These are phyloP conservation scores for Colletotrichum abscissum DNA, from an alignment of 2,329 filamentous ascomycete species.

Conservation along the genomic window DNA sequence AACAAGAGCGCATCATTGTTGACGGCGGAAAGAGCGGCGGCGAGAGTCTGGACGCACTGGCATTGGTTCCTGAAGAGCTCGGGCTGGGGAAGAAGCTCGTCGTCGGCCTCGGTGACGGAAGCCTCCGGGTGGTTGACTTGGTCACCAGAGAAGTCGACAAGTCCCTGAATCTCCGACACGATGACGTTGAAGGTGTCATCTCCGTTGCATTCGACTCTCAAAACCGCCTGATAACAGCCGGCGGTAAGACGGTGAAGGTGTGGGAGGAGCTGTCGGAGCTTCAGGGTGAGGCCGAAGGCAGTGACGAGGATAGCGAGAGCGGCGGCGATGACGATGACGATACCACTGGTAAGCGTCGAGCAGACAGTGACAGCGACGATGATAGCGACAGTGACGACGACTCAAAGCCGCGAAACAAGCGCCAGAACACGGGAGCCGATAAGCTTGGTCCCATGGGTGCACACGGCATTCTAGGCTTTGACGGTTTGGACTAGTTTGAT, in stretches of 20 bases:
- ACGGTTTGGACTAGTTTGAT: conserved; percentile 54
- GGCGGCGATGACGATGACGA: conserved; percentile 50
- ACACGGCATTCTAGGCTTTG: conserved; percentile 63
- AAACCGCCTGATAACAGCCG: conserved; percentile 89
- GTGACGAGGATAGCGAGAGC: conserved; percentile 57
- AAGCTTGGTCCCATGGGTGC: conserved; percentile 62
- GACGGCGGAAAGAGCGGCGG: conserved; percentile 71
- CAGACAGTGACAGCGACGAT: conserved; percentile 58
- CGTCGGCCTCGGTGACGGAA: conserved; percentile 85
- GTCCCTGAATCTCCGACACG: conserved; percentile 73
- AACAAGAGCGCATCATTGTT: conserved; percentile 88
- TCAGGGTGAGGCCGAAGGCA: conserved; percentile 62
- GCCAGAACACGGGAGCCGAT: conserved; percentile 54
- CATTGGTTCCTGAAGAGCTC: conserved; percentile 76
- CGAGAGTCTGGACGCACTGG: conserved; percentile 85
- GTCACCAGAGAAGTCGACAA: conserved; percentile 77
- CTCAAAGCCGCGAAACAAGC: conserved; percentile 59
- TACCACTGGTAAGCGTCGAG: conserved; percentile 58
- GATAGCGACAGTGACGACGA: conserved; percentile 55
- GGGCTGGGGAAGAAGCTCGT: conserved; percentile 79
- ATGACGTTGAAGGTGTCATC: conserved; percentile 88
- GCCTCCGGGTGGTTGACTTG: conserved; percentile 80
- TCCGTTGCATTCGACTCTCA: conserved; percentile 86
- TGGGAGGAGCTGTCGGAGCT: conserved; percentile 84
- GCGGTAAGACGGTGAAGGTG: conserved; percentile 86